A percentile compares a stretch with the other conserved stretches of the same genome.
Evolutionary conservation across 208 protist genomes (phyloP).

Genomic region (Leishmania braziliensis): DNA sequence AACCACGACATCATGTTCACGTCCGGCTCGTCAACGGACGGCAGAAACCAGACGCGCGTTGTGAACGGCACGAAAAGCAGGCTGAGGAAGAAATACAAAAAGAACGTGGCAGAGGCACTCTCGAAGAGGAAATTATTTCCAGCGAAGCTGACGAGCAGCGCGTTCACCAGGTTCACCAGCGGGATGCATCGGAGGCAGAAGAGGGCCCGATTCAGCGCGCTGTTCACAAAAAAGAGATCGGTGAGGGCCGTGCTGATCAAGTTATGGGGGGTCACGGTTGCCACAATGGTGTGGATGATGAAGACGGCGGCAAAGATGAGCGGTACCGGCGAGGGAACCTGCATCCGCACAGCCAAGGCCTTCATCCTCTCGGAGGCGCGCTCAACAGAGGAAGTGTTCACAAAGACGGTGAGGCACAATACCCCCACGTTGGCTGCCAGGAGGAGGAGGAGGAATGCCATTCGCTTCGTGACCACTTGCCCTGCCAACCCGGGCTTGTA

Average conservation of each 20-base stretch:
- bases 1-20: slow-evolving; percentile 61
- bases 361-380: slow-evolving; percentile 25
- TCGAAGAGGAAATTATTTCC: slow-evolving; percentile 79
- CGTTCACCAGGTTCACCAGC: slow-evolving; percentile 74
- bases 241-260: slow-evolving; percentile 57
- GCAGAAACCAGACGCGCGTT: slow-evolving; percentile 78
- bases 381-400: slow-evolving; percentile 40
- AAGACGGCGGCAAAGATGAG: slow-evolving; percentile 64
- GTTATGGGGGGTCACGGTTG: slow-evolving; percentile 42
- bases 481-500: slow-evolving; percentile 46
- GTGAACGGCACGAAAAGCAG: slow-evolving; percentile 75
- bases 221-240: slow-evolving; percentile 66
- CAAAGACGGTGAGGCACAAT: slow-evolving; percentile 38
- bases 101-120: slow-evolving; percentile 42
- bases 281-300: slow-evolving; percentile 55
- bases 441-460: slow-evolving; percentile 50
- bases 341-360: slow-evolving; percentile 43
- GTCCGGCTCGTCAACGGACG: slow-evolving; percentile 74
- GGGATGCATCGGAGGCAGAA: slow-evolving; percentile 74
- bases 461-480: slow-evolving; percentile 56
- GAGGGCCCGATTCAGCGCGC: slow-evolving; percentile 62
- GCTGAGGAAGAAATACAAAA: slow-evolving; percentile 63
- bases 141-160: slow-evolving; percentile 60
- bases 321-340: slow-evolving; percentile 54
- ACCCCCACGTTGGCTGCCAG: slow-evolving; percentile 49